phyloP scores from a whole-genome alignment of 2,329 filamentous ascomycete species.

The Sphaerulina musiva region DNA sequence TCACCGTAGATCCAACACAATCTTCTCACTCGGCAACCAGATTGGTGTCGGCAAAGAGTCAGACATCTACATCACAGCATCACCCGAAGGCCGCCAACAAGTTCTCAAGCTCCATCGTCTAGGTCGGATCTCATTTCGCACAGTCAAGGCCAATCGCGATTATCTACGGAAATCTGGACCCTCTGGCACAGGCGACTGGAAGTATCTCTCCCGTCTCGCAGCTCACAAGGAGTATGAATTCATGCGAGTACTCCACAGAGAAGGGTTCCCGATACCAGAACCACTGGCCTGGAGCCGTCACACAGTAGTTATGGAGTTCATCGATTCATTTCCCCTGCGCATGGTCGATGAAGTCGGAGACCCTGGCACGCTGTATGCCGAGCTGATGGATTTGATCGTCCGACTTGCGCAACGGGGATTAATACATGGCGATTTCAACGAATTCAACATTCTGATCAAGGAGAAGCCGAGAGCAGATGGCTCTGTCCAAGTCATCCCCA shows the following conservation, averaged over 20 bases:
- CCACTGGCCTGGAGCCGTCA: constrained; percentile 86
- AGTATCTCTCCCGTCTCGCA: constrained; percentile 91
- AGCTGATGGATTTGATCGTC: constrained; percentile 80
- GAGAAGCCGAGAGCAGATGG: constrained; percentile 44
- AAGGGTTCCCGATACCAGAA: constrained; percentile 83
- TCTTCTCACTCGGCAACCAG: constrained; percentile 90
- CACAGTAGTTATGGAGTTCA: constrained; percentile 90
- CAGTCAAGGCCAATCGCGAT: constrained; percentile 91
- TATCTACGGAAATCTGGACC: constrained; percentile 68
- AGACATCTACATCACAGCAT: constrained; percentile 90
- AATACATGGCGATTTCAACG: constrained; percentile 98
- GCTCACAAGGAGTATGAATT: constrained; percentile 93
- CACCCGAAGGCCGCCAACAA: constrained; percentile 65
- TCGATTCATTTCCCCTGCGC: constrained; percentile 85
- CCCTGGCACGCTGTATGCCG: constrained; percentile 79
- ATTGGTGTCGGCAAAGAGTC: constrained; percentile 97
- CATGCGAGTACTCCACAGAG: constrained; percentile 76
- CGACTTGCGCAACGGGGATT: constrained; percentile 76
- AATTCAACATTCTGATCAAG: constrained; percentile 95
- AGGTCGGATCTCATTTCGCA: constrained; percentile 92
- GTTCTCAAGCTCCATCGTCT: constrained; percentile 95
- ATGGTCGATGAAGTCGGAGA: constrained; percentile 81
- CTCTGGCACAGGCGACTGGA: constrained; percentile 72
- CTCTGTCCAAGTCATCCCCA: constrained; percentile 58
- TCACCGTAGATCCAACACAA: constrained; percentile 67